Percentiles rank a stretch among this genome's conserved stretches.
Conservation (phyloP, 1,284 basidiomycete genomes). For the Moesziomyces globuligerus region DNA sequence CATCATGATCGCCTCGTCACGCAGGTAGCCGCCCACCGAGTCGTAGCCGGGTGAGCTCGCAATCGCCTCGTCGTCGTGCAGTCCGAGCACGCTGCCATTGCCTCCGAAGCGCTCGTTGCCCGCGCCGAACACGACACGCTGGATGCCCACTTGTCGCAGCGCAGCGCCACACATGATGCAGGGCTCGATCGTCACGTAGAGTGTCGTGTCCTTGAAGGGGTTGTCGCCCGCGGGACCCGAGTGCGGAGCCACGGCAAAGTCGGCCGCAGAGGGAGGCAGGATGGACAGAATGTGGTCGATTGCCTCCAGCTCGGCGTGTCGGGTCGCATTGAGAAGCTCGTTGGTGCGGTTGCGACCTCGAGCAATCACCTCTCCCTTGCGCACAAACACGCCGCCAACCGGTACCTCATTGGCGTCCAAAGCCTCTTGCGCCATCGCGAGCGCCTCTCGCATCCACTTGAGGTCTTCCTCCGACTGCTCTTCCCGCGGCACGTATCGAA, state of each 20-base stretch:
- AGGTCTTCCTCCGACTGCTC: conserved; percentile 60
- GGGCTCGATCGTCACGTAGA: conserved; percentile 98
- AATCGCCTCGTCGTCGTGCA: conserved; percentile 71
- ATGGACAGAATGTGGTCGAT: conserved; percentile 82
- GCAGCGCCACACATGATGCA: conserved; percentile 99
- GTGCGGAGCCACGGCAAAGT: conserved; percentile 58
- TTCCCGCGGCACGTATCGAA: conserved; percentile 50
- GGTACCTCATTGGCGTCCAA: conserved; percentile 87
- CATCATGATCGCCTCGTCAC: conserved; percentile 95
- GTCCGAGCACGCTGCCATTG: conserved; percentile 90
- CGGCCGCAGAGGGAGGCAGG: conserved; percentile 67
- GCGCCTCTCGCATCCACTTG: conserved; percentile 64
- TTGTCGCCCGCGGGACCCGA: conserved; percentile 51
- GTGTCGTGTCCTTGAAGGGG: conserved; percentile 79
- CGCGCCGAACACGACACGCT: conserved; percentile 90
- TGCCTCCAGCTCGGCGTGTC: conserved; percentile 97
- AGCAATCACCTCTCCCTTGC: conserved; percentile 79
- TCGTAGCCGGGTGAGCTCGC: conserved; percentile 75
- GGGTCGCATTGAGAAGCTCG: conserved; percentile 79
- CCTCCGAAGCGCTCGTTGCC: conserved; percentile 97
- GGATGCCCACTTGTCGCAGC: conserved; percentile 89
- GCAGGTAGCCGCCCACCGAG: conserved; percentile 82
- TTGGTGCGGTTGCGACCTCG: conserved; percentile 92
- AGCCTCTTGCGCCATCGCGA: conserved; percentile 74
- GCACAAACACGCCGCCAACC: conserved; percentile 95